These are phyloP conservation scores for Globisporangium yorkense DNA, from an alignment of 352 stramenopile genomes.

Conservation along the genomic window DNA sequence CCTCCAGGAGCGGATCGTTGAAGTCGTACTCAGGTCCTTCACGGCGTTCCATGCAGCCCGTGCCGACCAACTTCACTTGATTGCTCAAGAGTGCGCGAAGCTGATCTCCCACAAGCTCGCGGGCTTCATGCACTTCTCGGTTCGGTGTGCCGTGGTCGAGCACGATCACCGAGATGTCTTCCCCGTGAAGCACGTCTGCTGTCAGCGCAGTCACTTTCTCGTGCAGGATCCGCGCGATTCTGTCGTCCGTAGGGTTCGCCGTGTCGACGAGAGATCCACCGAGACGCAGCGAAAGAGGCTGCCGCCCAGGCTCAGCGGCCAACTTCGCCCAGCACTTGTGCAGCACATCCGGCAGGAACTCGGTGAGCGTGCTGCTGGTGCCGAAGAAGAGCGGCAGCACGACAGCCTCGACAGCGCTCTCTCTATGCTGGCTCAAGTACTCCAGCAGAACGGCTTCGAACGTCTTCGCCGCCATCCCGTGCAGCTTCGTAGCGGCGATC, in stretches of 20 bases:
- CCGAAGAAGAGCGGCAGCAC: constrained; percentile 82
- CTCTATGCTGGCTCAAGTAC: constrained; percentile 17
- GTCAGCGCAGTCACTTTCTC: constrained; percentile 44
- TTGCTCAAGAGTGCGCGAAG: constrained; percentile 30
- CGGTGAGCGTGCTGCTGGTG: constrained; percentile 64
- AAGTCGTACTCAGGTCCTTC: constrained; percentile 71
- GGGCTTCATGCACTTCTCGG: constrained; percentile 59
- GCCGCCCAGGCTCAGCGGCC: background rate
- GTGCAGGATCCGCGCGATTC: constrained; percentile 55
- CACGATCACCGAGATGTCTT: constrained; percentile 56
- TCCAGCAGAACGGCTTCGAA: constrained; percentile 57
- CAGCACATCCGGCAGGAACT: constrained; percentile 63
- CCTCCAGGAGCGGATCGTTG: constrained; percentile 68
- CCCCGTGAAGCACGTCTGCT: constrained; percentile 11
- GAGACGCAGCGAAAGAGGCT: constrained; percentile 29
- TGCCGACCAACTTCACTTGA: constrained; percentile 37
- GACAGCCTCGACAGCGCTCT: constrained; percentile 22
- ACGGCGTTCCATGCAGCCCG: constrained; percentile 74
- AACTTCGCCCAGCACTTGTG: constrained; percentile 29
- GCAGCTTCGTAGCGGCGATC: constrained; percentile 47
- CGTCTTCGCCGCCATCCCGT: constrained; percentile 58
- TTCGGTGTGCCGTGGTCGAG: constrained; percentile 75
- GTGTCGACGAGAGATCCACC: constrained; percentile 57
- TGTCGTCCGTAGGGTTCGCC: constrained; percentile 34
- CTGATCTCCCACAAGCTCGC: constrained; percentile 51